Evolutionary conservation across 257 asterid genomes (phyloP), one percentile per base, ranked within the genome.

Genomic region (Lantana camara): DNA sequence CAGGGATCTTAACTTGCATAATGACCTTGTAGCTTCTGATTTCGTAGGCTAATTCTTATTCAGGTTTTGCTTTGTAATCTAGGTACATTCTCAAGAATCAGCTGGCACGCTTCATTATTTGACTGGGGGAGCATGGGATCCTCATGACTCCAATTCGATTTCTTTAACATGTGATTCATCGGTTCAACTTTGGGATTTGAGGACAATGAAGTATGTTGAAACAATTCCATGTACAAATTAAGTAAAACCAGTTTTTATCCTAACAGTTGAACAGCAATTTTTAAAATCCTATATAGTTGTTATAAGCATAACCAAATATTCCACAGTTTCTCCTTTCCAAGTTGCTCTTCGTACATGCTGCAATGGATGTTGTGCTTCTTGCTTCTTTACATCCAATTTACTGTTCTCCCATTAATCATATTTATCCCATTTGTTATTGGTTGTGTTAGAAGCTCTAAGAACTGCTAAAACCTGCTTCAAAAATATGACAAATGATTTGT

Each of bases 121-220:
- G 83, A 87, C 93, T 64, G 89, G 98, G 19, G 97, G 98, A 67
- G 94, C 97, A 46, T 92, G 98, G 98, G 98, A 92, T 83, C 95
- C 98, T 30, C 97, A 89, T 38, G 98, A 92, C 63, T 79, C 69
- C 74, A 88, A 87, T 77, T 50, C 74, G 20, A 61, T 89, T 67
- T 83, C 91, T 40, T 72, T 87, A 70, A 87, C 98, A 58, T 70
- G 88, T 67, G 97, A 87, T 69, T 85, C 98, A 60, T 87, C 97
- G 22, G 88, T 92, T 77, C 95, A 89, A 67, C 75, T 92, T 71
- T 87, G 98, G 98, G 98, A 92, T 87, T 84, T 92, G 64, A 83
- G 98, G 73, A 78, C 94, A 15, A 89, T 89, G 97, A 87, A 79
- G 98, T 92, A 85, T 54, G 95, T 80, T 69, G 17, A 64, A 22